Conservation (phyloP, 371 early-diverging fungal species). For the Phascolomyces articulosus region DNA sequence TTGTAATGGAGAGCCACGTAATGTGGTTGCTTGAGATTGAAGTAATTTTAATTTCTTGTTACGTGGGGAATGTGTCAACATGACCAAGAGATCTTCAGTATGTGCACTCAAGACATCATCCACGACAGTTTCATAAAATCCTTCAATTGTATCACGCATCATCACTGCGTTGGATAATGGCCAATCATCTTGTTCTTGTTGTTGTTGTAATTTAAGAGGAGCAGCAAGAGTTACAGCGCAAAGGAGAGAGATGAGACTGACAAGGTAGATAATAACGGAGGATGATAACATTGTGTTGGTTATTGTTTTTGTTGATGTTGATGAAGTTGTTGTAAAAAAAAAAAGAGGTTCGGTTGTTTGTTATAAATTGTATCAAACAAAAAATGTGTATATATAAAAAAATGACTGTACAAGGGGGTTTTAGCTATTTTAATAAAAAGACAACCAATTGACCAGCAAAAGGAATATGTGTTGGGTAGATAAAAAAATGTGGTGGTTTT, state of each 20-base stretch:
- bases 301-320: not conserved
- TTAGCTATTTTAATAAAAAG: not conserved
- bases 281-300: constrained; percentile 2
- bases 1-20: constrained; percentile 3
- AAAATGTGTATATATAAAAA: not conserved
- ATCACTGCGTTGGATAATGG: constrained; percentile 11
- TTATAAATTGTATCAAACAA: no score
- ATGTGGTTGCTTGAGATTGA: constrained; percentile 12
- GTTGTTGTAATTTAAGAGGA: not conserved
- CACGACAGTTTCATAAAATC: constrained; percentile 32
- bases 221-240: not conserved
- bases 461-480: not conserved
- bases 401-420: constrained; percentile 4
- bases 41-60: not conserved
- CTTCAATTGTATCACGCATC: constrained; percentile 21
- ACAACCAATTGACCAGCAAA: constrained; percentile 8
- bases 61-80: constrained; percentile 28
- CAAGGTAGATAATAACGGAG: not conserved
- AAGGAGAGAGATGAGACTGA: not conserved
- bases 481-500: not conserved
- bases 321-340: no score
- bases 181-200: constrained; percentile 12
- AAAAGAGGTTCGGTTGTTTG: no score
- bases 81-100: constrained; percentile 34
- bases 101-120: constrained; percentile 35